A percentile compares a stretch with the other conserved stretches of the same genome.
Conservation (phyloP, 2,329 filamentous ascomycete genomes). For the Fusarium graminum region DNA sequence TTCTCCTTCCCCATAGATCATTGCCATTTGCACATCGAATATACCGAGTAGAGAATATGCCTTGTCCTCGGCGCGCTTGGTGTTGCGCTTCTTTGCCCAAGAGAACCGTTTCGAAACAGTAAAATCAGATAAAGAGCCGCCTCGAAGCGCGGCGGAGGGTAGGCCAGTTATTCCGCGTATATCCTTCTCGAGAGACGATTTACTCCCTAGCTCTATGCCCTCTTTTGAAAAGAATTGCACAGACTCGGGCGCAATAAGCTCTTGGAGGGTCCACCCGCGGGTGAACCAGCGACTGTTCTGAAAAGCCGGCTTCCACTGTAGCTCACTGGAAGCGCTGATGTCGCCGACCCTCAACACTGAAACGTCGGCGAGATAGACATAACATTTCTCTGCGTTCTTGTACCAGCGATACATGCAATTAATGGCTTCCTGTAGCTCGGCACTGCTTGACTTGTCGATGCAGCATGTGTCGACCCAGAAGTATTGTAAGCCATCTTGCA, state of each 20-base stretch:
- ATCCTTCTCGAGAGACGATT: neutral
- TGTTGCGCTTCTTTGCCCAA: neutral
- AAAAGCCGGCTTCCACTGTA: neutral
- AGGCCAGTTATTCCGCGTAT: neutral
- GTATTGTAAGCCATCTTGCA: neutral
- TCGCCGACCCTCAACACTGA: neutral
- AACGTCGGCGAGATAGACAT: neutral
- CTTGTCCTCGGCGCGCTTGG: neutral
- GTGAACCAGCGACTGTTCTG: neutral
- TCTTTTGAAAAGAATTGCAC: neutral
- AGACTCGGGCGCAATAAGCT: neutral
- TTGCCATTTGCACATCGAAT: neutral
- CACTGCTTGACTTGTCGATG: neutral
- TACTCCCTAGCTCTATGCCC: neutral
- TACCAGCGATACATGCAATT: neutral
- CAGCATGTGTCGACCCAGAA: constrained; percentile 5
- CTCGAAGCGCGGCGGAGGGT: neutral
- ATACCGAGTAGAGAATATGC: neutral
- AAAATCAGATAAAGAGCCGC: neutral
- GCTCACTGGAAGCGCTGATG: no score
- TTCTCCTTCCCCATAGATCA: neutral
- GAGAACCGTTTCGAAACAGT: neutral
- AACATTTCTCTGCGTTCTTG: neutral
- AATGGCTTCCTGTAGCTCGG: neutral
- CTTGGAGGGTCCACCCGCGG: neutral